These are phyloP conservation scores for Haplographium delicatum DNA, from an alignment of 495 filamentous ascomycete species.

Conservation along the genomic window DNA sequence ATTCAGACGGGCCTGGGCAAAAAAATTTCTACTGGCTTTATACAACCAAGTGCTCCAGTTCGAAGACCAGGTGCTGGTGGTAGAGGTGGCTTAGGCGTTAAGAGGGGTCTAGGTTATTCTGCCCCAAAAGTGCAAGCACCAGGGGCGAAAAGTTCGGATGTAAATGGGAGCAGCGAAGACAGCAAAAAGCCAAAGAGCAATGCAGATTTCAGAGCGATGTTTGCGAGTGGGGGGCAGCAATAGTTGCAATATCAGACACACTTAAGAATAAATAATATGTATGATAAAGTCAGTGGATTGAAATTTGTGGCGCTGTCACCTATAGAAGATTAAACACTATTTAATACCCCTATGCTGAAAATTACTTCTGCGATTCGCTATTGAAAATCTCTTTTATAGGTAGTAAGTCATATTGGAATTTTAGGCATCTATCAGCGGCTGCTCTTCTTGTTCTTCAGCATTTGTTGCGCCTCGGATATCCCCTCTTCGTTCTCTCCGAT, in stretches of 20 bases:
- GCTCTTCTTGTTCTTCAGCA: slow-evolving; percentile 13
- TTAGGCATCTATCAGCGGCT: slow-evolving; percentile 5
- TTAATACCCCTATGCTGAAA: too few relatives aligned
- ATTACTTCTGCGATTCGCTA: too few relatives aligned
- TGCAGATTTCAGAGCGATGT: slow-evolving; percentile 81
- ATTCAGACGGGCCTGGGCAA: slow-evolving; percentile 38
- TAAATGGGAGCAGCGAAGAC: slow-evolving; percentile 17
- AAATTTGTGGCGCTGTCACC: not conserved
- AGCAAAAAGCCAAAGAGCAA: slow-evolving; percentile 62
- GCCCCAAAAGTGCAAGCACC: slow-evolving; percentile 30
- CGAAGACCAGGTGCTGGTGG: slow-evolving; percentile 52
- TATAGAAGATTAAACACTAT: too few relatives aligned
- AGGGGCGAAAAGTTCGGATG: slow-evolving; percentile 5
- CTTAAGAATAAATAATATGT: not conserved
- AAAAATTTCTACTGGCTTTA: slow-evolving; percentile 32
- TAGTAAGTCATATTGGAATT: not conserved
- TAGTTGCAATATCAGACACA: not conserved
- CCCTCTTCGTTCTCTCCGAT: slow-evolving; percentile 32
- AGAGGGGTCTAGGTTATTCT: slow-evolving; percentile 46
- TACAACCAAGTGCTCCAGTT: slow-evolving; percentile 48
- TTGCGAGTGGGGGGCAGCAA: slow-evolving; percentile 34
- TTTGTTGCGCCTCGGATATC: slow-evolving; percentile 19
- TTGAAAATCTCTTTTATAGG: too few relatives aligned
- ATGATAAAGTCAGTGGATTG: not conserved
- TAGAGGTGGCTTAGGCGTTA: slow-evolving; percentile 49